A percentile compares a stretch with the other conserved stretches of the same genome.
phyloP scores from a whole-genome alignment of 1,284 basidiomycete genomes.

The Pseudozyma flocculosa region DNA sequence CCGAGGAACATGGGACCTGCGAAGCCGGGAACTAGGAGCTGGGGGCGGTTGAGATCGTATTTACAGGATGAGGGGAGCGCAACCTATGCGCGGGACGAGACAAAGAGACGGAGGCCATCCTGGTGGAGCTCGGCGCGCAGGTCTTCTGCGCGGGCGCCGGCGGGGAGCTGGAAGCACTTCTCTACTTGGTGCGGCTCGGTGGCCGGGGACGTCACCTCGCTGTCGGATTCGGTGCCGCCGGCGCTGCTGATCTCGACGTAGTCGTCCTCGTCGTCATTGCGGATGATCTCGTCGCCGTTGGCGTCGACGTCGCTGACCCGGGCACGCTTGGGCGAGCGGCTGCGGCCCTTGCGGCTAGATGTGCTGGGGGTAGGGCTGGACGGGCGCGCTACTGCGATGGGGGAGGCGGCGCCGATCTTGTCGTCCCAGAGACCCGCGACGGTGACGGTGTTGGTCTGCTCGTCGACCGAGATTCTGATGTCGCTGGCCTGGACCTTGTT shows the following conservation, averaged over 20 bases:
- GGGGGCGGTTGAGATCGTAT: too few relatives aligned
- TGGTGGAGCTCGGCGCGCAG: slow-evolving; percentile 32
- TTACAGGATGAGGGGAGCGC: too few relatives aligned
- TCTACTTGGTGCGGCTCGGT: neutral
- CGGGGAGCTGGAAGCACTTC: slow-evolving; percentile 25
- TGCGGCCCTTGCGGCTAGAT: slow-evolving; percentile 17
- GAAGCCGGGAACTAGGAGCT: too few relatives aligned
- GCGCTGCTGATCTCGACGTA: slow-evolving; percentile 1
- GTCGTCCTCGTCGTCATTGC: neutral
- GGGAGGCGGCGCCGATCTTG: too few relatives aligned
- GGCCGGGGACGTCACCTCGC: neutral
- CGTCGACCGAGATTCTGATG: slow-evolving; percentile 34
- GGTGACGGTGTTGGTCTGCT: slow-evolving; percentile 25
- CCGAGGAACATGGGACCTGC: too few relatives aligned
- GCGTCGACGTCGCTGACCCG: slow-evolving; percentile 37
- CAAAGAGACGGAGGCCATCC: slow-evolving; percentile 23
- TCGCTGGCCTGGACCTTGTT: slow-evolving; percentile 17
- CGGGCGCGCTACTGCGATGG: slow-evolving; percentile 3
- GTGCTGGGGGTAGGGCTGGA: slow-evolving; percentile 28
- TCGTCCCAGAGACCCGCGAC: slow-evolving; percentile 37
- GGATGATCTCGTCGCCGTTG: slow-evolving; percentile 37
- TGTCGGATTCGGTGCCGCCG: neutral
- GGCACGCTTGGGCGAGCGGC: slow-evolving; percentile 36
- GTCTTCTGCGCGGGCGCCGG: slow-evolving; percentile 21
- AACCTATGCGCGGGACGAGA: neutral